A percentile compares a stretch with the other conserved stretches of the same genome.
Evolutionary conservation across 2,329 filamentous ascomycete species (phyloP).

Genomic region (Decorospora gaudefroyi): DNA sequence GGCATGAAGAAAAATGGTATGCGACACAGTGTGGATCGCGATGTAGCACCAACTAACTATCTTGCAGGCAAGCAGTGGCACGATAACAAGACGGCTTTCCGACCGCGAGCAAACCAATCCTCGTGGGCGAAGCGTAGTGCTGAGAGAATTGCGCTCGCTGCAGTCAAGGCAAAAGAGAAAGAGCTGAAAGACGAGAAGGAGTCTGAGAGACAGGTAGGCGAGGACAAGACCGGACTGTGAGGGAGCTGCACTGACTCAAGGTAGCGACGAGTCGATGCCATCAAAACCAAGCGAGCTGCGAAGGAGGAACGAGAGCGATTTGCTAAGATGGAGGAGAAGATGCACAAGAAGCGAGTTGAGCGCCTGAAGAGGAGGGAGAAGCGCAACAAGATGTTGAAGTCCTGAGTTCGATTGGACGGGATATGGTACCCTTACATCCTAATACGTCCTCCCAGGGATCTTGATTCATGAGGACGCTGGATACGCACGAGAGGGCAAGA

Average conservation of each 20-base stretch:
- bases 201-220: constrained; percentile 74
- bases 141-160: constrained; percentile 68
- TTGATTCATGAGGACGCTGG: constrained; percentile 2
- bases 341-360: constrained; percentile 95
- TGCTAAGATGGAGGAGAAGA: constrained; percentile 93
- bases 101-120: constrained; percentile 75
- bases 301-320: constrained; percentile 95
- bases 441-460: constrained; percentile 1
- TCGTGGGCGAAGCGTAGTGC: constrained; percentile 78
- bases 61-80: constrained; percentile 92
- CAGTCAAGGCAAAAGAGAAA: constrained; percentile 91
- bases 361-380: constrained; percentile 94
- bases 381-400: constrained; percentile 77
- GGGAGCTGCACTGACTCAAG: too few relatives aligned
- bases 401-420: constrained; percentile 36
- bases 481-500: too few relatives aligned
- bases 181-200: constrained; percentile 95
- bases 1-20: constrained; percentile 84
- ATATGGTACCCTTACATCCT: background rate
- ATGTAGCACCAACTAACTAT: constrained; percentile 20
- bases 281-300: constrained; percentile 81
- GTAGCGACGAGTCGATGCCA: constrained; percentile 75
- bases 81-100: constrained; percentile 78
- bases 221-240: constrained; percentile 12
- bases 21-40: background rate